These are phyloP conservation scores for Tylopilus balloui DNA, from an alignment of 768 basidiomycete genomes.

Conservation along the genomic window DNA sequence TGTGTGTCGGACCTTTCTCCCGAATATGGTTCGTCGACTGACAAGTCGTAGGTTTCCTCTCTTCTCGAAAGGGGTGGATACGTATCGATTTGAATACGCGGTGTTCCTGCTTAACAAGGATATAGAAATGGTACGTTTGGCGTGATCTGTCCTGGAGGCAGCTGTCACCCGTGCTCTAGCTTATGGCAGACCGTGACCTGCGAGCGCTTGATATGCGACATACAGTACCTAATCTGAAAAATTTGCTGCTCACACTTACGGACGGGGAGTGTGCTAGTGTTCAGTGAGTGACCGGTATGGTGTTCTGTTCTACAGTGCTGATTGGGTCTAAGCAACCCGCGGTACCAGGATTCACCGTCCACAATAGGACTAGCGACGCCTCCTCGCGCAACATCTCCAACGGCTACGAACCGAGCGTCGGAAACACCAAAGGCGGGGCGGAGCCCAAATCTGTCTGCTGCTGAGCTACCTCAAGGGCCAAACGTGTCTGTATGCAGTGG, in stretches of 20 bases:
- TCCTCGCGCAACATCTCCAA: constrained; percentile 18
- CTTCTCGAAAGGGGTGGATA: constrained; percentile 91
- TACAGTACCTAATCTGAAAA: constrained; percentile 95
- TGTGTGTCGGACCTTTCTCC: constrained; percentile 50
- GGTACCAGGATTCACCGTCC: constrained; percentile 19
- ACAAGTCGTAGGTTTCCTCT: constrained; percentile 75
- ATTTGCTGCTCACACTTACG: constrained; percentile 81
- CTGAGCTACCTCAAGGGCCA: constrained; percentile 31
- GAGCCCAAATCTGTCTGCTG: constrained; percentile 7
- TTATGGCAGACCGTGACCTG: constrained; percentile 88
- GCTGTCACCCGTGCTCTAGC: constrained; percentile 40
- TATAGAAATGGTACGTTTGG: constrained; percentile 74
- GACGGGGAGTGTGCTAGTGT: constrained; percentile 53
- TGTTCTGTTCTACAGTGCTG: constrained; percentile 7
- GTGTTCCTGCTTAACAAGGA: constrained; percentile 96
- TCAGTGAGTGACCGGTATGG: constrained; percentile 37
- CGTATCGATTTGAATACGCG: constrained; percentile 95
- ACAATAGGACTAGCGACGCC: constrained; percentile 25
- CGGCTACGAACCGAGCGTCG: constrained; percentile 7
- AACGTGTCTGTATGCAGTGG: constrained; percentile 51
- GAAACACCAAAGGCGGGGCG: constrained; percentile 28
- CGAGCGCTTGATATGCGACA: constrained; percentile 91
- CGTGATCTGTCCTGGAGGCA: neutral
- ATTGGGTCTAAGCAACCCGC: constrained; percentile 16
- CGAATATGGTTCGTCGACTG: constrained; percentile 3